A percentile compares a stretch with the other conserved stretches of the same genome.
These are phyloP conservation scores for Yamadazyma scolyti DNA, from an alignment of 805 yeast genomes.

Conservation along the genomic window DNA sequence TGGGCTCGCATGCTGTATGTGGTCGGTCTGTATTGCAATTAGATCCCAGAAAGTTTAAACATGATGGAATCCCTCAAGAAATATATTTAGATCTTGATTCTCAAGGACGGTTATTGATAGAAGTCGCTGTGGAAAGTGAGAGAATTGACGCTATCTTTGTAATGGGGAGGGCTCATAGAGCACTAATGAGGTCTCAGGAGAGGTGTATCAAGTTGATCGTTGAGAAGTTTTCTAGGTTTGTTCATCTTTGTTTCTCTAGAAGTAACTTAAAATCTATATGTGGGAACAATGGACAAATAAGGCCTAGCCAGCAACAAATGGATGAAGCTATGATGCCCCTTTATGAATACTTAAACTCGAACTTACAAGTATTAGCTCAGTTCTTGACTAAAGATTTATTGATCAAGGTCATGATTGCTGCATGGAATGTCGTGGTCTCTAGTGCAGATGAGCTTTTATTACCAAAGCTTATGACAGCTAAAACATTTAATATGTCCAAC, in stretches of 20 bases:
- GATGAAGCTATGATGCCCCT: constrained; percentile 70
- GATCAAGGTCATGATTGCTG: constrained; percentile 63
- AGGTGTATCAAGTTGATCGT: constrained; percentile 68
- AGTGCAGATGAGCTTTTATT: constrained; percentile 69
- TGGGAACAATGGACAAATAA: constrained; percentile 43
- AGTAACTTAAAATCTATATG: constrained; percentile 54
- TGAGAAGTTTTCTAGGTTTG: constrained; percentile 64
- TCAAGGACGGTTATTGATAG: constrained; percentile 64
- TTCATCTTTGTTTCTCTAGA: constrained; percentile 55
- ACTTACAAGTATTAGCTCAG: constrained; percentile 60
- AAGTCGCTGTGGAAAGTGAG: constrained; percentile 76
- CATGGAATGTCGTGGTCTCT: constrained; percentile 73
- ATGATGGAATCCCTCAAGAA: constrained; percentile 67
- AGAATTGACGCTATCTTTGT: constrained; percentile 76
- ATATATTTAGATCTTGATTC: constrained; percentile 56
- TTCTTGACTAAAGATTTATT: constrained; percentile 53
- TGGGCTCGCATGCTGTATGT: constrained; percentile 56
- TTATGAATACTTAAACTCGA: constrained; percentile 69
- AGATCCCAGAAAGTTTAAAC: constrained; percentile 59
- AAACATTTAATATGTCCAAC: constrained; percentile 23
- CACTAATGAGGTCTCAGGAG: constrained; percentile 60
- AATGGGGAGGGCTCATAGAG: constrained; percentile 71
- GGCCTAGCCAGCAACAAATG: constrained; percentile 44
- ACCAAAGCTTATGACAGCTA: constrained; percentile 61
- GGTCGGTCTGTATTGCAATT: constrained; percentile 61